Evolutionary conservation across 2,329 filamentous ascomycete species (phyloP), one percentile per base, ranked within the genome.

Genomic region (Xylariaceae sp.): DNA sequence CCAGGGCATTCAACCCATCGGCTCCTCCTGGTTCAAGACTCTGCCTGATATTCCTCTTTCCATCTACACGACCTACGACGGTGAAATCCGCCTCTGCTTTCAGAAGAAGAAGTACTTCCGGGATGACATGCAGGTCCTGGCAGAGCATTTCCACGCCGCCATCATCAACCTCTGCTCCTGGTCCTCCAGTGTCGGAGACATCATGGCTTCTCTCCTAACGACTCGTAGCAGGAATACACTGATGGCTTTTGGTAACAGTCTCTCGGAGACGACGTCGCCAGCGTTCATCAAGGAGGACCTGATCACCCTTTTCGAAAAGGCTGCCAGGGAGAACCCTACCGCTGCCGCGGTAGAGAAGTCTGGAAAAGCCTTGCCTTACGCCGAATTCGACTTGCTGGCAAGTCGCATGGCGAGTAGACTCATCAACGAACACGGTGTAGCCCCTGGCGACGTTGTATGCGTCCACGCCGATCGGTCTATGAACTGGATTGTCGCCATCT

Each of bases 401-500:
- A 36, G 32, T 36, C 32, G 32, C 4, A 36, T 36, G 5, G 32
- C 32, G 10, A 36, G 5, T 12, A 36, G 32, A n/a, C 32, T 36
- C 26, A 8, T 26, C 21, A 43, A 9, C 22, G 6, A 43, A n/a
- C 8, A 26, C 26, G 26, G 26, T 26, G 26, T 26, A 26, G 26
- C 26, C 26, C 26, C 15, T 15, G 26, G 29, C 15, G 42, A 45
- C 3, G n/a, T 45, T 45, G 30, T 47, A 9, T 47, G 44, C 16
- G 44, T 47, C 3, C n/a, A 47, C n/a, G 44, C 44, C 2, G 44
- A 49, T 21, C 47, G 47, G 2, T 41, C 36, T 8, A 3, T 49
- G 3, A 49, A 42, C n/a, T 49, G 47, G 47, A 32, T 49, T 13
- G 22, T 49, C 10, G 47, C 22, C 21, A 41, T 49, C 26, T 41